Base-by-base conservation (phyloP, 2,329 filamentous ascomycete genomes). In the Conoideocrella luteorostrata region DNA sequence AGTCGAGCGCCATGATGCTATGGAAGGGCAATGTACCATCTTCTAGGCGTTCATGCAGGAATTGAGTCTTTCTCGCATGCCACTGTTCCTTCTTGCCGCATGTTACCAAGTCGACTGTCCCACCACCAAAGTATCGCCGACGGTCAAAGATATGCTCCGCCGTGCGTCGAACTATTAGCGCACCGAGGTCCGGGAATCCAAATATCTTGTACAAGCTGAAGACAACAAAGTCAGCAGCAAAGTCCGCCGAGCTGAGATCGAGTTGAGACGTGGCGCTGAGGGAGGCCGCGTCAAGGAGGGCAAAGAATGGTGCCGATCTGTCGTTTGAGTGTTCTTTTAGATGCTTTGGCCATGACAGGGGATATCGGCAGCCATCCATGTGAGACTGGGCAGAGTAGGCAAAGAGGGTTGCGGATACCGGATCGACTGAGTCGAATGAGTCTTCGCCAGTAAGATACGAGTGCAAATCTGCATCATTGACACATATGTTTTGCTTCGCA, bases 131-230 rank as follows among this genome's bases (percentile, higher is more conserved):
- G 56, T 94, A 98, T 49, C 70, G 81, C 47, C 88, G 78, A 33
- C 71, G 69, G 24, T 76, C 68, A 37, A 95, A 81, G 3, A 84
- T 59, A 30, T 73, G 61, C 6, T 77, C 79, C 11, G 86, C 78
- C 24, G 78, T 72, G 53, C 87, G 89, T 33, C 85, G 80, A 11
- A 97, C 80, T 23, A 97, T 80, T 46, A 98, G 66, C 2, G 83
- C 89, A 2, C 91, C 91, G 2, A 97, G 70, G 59, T 97, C 88
- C 0, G 91, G 91, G 51, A 96, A 96, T 1, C 93, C 91, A 61
- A 97, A 97, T n/a, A 96, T 90, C 62, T 97, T 98, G 68, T 96
- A 94, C 50, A 97, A 81, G 62, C 90, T 96, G 33, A 97, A 57
- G 0, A 88, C 85, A 0, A 80, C 84, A 52, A 97, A 97, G 60